These are phyloP conservation scores for Ustilago tritici DNA, from an alignment of 1,284 basidiomycete genomes.

Conservation along the genomic window DNA sequence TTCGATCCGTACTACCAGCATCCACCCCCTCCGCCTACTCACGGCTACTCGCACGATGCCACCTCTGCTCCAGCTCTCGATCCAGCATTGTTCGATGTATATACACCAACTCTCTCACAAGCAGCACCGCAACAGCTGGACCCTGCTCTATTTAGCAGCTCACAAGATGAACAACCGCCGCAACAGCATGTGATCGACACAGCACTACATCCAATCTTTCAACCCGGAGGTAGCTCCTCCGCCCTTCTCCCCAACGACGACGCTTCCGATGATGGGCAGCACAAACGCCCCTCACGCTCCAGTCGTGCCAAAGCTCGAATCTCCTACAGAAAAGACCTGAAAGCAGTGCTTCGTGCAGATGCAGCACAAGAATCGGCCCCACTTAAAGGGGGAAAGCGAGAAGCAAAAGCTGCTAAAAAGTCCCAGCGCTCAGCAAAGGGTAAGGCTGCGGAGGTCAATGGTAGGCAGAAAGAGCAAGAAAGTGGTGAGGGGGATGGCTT, in stretches of 20 bases:
- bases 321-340: conserved; percentile 49
- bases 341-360: conserved; percentile 48
- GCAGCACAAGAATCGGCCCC: conserved; percentile 28
- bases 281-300: conserved; percentile 25
- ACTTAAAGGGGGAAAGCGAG: conserved; percentile 21
- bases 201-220: conserved; percentile 33
- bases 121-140: conserved; percentile 8
- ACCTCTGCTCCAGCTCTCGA: conserved; percentile 5
- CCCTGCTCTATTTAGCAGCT: conserved; percentile 17
- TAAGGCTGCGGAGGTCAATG: background rate
- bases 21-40: background rate
- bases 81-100: conserved; percentile 13
- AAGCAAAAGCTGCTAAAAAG: conserved; percentile 17
- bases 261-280: conserved; percentile 10
- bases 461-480: background rate
- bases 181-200: conserved; percentile 7
- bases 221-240: conserved; percentile 6
- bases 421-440: conserved; percentile 2
- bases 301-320: conserved; percentile 30
- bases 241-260: background rate
- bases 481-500: conserved; percentile 14
- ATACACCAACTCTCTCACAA: conserved; percentile 9
- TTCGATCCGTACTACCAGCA: conserved; percentile 1
- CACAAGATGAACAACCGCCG: conserved; percentile 7
- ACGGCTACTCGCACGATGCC: background rate